Evolutionary conservation across 2,329 filamentous ascomycete species (phyloP).

Genomic region (Cladosporium sp.): DNA sequence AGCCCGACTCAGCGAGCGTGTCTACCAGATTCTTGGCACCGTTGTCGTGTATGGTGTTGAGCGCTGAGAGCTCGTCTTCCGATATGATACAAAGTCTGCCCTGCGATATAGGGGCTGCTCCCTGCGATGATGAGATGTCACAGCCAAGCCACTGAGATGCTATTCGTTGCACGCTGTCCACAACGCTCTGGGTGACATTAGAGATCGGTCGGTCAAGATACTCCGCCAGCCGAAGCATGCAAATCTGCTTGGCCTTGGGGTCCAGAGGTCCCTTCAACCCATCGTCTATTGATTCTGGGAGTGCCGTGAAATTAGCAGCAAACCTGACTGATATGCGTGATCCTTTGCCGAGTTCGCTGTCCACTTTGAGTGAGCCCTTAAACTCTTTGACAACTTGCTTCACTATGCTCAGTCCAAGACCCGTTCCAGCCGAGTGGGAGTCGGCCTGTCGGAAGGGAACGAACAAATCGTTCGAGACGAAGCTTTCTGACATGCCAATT

Average conservation of each 20-base stretch:
- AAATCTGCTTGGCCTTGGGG: not conserved
- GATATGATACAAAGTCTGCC: slow-evolving; percentile 1
- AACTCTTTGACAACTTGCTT: slow-evolving; percentile 35
- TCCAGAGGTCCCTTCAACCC: not conserved
- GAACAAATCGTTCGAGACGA: slow-evolving; percentile 36
- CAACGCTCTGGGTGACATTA: not conserved
- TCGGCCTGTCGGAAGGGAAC: slow-evolving; percentile 41
- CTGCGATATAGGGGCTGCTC: not conserved
- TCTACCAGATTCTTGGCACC: not conserved
- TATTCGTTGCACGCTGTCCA: not conserved
- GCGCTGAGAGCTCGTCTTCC: not conserved
- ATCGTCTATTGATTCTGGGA: not conserved
- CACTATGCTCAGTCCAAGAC: slow-evolving; percentile 41
- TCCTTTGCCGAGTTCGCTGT: slow-evolving; percentile 33
- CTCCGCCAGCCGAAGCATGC: not conserved
- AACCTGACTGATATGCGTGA: slow-evolving; percentile 26
- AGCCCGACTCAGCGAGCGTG: slow-evolving; percentile 2
- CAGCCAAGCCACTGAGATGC: slow-evolving; percentile 18
- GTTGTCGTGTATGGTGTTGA: slow-evolving; percentile 3
- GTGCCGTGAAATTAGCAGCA: not conserved
- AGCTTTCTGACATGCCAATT: slow-evolving; percentile 38
- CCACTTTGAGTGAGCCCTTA: slow-evolving; percentile 31
- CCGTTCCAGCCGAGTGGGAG: slow-evolving; percentile 37
- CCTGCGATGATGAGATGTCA: not conserved
- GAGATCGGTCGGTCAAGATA: not conserved